Evolutionary conservation across 2,329 filamentous ascomycete species (phyloP), one percentile per base, ranked within the genome.

Genomic region (Chrysoporthe deuterocubensis): DNA sequence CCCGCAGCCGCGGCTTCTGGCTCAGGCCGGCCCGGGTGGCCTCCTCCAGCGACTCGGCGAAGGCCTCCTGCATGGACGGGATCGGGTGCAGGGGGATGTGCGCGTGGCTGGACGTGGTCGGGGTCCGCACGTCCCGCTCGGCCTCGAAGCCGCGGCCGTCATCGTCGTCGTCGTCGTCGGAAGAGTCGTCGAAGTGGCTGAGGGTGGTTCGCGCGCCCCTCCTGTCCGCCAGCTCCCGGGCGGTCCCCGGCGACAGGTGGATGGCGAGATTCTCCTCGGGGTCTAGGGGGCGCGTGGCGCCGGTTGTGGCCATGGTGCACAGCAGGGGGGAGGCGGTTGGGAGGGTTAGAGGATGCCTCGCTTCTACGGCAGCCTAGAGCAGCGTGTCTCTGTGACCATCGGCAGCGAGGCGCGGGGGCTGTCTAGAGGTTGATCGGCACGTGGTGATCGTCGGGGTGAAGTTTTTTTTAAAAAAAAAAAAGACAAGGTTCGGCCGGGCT

Each of bases 1-100:
- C 81, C 61, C 81, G 82, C 67, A 85, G 79, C 75, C 84, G 86
- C 0, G 86, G 86, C 72, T 88, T 87, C 46, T 75, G 72, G 5
- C 77, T 74, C 14, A 79, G 79, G 3, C 79, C 77, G 13, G 79
- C 81, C n/a, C 82, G 81, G 16, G 87, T 87, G 44, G 90, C 90
- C 75, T 96, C 93, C 67, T 88, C 81, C 72, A 96, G 87, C 1
- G 92, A 95, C 79, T 96, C 93, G 73, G 92, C 89, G 76, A 96
- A 96, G 70, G 93, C 92, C 70, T 86, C 87, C 77, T 96, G 93
- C 87, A 96, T 92, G 42, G 87, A 85, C 18, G 87, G 81, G 63
- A 96, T 90, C 7, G 93, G 93, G 75, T 96, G 93, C 40, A 77
- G 74, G 13, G 82, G 82, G 26, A 81, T 77, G 60, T 68, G 68